Evolutionary conservation across 345 rosid genomes (phyloP).

Genomic region (Eucalyptus melliodora): DNA sequence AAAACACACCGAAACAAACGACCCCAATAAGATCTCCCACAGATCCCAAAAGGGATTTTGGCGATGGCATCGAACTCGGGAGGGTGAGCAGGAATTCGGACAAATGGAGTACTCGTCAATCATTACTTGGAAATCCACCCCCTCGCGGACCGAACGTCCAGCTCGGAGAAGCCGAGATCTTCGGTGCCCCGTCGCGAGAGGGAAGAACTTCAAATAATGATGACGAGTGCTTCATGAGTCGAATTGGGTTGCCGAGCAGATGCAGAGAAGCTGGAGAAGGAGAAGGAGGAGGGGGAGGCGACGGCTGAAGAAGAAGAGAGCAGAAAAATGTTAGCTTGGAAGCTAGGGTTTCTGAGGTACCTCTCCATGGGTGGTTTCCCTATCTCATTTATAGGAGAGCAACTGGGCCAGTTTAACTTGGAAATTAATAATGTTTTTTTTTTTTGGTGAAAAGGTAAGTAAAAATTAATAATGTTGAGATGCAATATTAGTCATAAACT

Average conservation of each 20-base stretch:
- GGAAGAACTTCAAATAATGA: background rate
- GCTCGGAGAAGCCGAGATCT: background rate
- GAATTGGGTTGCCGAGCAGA: background rate
- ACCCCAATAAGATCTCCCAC: background rate
- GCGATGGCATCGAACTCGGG: background rate
- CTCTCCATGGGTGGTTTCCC: background rate
- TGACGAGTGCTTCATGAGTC: background rate
- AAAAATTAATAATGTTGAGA: background rate
- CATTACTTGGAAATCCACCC: background rate
- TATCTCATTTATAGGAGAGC: background rate
- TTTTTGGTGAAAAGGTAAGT: no score
- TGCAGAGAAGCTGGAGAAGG: background rate
- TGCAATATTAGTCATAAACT: background rate
- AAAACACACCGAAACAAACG: background rate
- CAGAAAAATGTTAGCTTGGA: background rate
- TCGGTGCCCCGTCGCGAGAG: background rate
- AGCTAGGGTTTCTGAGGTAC: background rate
- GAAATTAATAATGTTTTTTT: background rate
- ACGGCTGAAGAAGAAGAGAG: background rate
- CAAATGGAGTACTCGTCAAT: background rate
- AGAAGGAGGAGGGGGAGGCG: background rate
- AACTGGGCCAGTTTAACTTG: background rate
- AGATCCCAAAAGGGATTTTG: background rate
- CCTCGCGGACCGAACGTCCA: background rate
- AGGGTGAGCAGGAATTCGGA: background rate